These are phyloP conservation scores for Ephemerocybe angulata DNA, from an alignment of 768 basidiomycete genomes.

Conservation along the genomic window DNA sequence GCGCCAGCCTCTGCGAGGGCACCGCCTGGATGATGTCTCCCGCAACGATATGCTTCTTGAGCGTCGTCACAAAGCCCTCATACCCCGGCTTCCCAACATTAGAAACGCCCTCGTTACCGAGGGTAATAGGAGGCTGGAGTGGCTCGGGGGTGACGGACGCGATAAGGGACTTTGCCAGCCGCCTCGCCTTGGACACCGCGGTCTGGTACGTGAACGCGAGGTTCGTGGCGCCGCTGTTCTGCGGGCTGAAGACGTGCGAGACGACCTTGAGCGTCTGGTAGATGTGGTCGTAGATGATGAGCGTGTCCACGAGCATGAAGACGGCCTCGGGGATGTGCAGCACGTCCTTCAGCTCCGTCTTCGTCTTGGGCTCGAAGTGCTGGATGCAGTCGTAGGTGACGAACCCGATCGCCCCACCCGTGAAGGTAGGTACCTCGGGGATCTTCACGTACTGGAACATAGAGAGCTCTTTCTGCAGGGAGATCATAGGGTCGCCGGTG, in stretches of 20 bases:
- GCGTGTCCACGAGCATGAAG: constrained; percentile 95
- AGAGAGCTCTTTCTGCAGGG: constrained; percentile 81
- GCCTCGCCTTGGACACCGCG: constrained; percentile 76
- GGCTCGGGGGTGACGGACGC: constrained; percentile 56
- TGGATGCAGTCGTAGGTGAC: constrained; percentile 96
- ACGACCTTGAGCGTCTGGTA: constrained; percentile 94
- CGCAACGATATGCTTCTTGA: constrained; percentile 92
- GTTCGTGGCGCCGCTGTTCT: constrained; percentile 59
- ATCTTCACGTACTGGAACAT: constrained; percentile 88
- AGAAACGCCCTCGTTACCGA: constrained; percentile 69
- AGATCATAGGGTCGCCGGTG: constrained; percentile 82
- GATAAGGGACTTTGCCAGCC: constrained; percentile 71
- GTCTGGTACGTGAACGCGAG: constrained; percentile 85
- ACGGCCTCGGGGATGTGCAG: constrained; percentile 90
- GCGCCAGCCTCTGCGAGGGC: constrained; percentile 85
- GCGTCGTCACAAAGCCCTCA: constrained; percentile 80
- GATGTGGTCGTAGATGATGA: constrained; percentile 96
- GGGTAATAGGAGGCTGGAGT: constrained; percentile 57
- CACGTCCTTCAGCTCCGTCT: constrained; percentile 67
- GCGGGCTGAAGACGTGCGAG: constrained; percentile 90
- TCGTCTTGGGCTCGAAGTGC: constrained; percentile 94
- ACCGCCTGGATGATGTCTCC: constrained; percentile 99
- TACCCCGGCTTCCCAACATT: constrained; percentile 95
- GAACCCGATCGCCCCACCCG: constrained; percentile 96
- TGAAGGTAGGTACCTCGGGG: constrained; percentile 90